These are phyloP conservation scores for Afroboletus lepidellus DNA, from an alignment of 1,284 basidiomycete genomes.

Conservation along the genomic window DNA sequence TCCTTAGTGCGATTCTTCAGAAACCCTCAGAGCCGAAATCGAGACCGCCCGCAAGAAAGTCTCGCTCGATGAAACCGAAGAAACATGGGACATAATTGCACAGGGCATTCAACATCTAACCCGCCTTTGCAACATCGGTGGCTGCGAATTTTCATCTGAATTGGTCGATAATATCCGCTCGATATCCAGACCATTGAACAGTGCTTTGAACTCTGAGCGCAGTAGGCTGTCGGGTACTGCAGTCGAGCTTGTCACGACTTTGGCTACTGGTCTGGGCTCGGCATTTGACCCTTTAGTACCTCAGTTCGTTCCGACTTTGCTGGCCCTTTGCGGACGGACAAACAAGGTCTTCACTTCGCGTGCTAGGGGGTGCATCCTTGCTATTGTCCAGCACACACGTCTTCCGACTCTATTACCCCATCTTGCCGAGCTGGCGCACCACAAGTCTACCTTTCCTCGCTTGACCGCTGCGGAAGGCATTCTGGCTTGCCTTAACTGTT, in stretches of 20 bases:
- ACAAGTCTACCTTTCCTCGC: slow-evolving; percentile 69
- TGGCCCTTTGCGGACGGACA: slow-evolving; percentile 69
- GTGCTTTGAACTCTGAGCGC: slow-evolving; percentile 72
- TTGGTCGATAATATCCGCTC: slow-evolving; percentile 54
- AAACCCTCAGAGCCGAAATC: slow-evolving; percentile 40
- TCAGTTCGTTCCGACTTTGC: slow-evolving; percentile 65
- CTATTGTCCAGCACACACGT: slow-evolving; percentile 68
- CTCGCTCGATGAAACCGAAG: slow-evolving; percentile 70
- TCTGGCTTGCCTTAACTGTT: slow-evolving; percentile 65
- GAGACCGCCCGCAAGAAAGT: slow-evolving; percentile 46
- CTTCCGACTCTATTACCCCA: slow-evolving; percentile 66
- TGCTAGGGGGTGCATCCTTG: slow-evolving; percentile 56
- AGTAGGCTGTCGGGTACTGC: slow-evolving; percentile 73
- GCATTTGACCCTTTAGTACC: slow-evolving; percentile 70
- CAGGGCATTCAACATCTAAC: slow-evolving; percentile 53
- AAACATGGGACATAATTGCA: slow-evolving; percentile 79
- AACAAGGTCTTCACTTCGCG: slow-evolving; percentile 79
- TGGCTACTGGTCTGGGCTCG: slow-evolving; percentile 57
- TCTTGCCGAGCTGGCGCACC: slow-evolving; percentile 55
- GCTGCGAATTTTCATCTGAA: slow-evolving; percentile 53
- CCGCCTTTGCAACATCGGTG: slow-evolving; percentile 57
- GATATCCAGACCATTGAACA: slow-evolving; percentile 56
- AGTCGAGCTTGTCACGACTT: slow-evolving; percentile 58
- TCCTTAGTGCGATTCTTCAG: slow-evolving; percentile 35
- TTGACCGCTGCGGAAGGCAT: slow-evolving; percentile 63